Percentiles rank a stretch among this genome's conserved stretches.
phyloP scores from a whole-genome alignment of 129 eudicot species.

The Helianthus annuus region HanXRQr2.0-SUNRISE NC_035436.2:202387571-202388070 shows the following conservation, averaged over 20 bases:
- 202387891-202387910: conserved; percentile 15
- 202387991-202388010: not conserved
- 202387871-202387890: not conserved
- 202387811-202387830: conserved; percentile 11
- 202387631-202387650: conserved; percentile 2
- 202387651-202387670: conserved; percentile 1
- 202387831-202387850: conserved; percentile 16
- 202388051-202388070: not conserved
- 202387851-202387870: conserved; percentile 11
- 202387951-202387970: not conserved
- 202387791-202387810: not conserved
- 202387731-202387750: not conserved
- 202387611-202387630: not conserved
- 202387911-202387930: not conserved
- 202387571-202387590: not conserved
- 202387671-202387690: conserved; percentile 1
- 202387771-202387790: not conserved
- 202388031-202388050: not conserved
- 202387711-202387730: conserved; percentile 20
- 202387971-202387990: not conserved
- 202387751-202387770: conserved; percentile 1
- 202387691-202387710: conserved; percentile 8
- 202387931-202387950: not conserved
- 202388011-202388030: conserved; percentile 11
- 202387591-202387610: not conserved